Conservation (phyloP, 2,329 filamentous ascomycete species). For the Aspergillus fijiensis region DNA sequence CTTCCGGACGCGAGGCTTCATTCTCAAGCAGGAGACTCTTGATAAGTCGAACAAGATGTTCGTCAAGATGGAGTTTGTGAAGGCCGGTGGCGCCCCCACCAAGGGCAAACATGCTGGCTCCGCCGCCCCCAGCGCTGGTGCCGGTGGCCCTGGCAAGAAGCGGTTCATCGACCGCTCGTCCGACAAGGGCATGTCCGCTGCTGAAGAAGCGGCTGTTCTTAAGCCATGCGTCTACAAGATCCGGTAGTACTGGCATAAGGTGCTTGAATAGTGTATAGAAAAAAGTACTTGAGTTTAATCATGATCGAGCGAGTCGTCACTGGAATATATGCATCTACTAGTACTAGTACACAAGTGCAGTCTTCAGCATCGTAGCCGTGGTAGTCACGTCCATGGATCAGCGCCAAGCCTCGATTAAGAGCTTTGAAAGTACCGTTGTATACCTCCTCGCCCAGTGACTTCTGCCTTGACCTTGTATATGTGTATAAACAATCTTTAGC, state of each 20-base stretch:
- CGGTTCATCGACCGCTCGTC: conserved; percentile 59
- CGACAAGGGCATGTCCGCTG: conserved; percentile 55
- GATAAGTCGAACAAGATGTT: conserved; percentile 97
- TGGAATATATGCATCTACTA: not conserved
- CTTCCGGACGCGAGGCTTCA: conserved; percentile 75
- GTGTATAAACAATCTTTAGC: too few species aligned
- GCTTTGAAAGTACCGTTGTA: too few species aligned
- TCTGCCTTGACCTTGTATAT: too few species aligned
- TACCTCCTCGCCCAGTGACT: too few species aligned
- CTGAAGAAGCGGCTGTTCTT: conserved; percentile 68
- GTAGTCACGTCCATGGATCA: too few species aligned
- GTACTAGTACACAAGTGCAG: not conserved
- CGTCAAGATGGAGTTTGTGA: conserved; percentile 93
- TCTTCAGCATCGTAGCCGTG: too few species aligned
- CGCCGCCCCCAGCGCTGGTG: conserved; percentile 28
- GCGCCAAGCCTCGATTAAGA: too few species aligned
- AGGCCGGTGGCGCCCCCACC: conserved; percentile 66
- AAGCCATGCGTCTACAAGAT: conserved; percentile 99
- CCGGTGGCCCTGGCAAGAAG: conserved; percentile 41
- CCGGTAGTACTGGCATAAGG: conserved; percentile 43
- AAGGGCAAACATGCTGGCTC: conserved; percentile 67
- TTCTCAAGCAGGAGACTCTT: conserved; percentile 70
- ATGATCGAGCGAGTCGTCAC: not conserved
- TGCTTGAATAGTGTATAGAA: conserved; percentile 3
- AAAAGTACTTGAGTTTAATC: not conserved